Evolutionary conservation across 257 asterid genomes (phyloP), one percentile per base, ranked within the genome.

Genomic region (Nicotiana tomentosiformis): DNA sequence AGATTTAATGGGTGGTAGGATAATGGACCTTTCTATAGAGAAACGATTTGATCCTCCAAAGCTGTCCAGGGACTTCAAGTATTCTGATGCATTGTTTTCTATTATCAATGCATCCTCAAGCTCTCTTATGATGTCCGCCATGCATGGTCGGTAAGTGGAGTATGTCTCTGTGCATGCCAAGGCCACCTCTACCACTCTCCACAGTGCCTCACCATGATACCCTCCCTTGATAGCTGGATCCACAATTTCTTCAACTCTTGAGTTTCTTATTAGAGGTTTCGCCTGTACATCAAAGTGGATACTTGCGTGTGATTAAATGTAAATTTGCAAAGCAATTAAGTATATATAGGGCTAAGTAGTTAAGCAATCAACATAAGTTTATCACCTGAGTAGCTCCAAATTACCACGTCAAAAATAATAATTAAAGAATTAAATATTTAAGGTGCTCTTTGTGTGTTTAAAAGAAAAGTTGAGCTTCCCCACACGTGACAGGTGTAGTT

Each of bases 161-260:
- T 92, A 94, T 66, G 97, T 88, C 80, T 94, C 97, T n/a, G 88
- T 90, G 76, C 98, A 94, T 37, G 98, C 92, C 89, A 93, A 87
- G 70, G 98, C 96, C 30, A 92, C 97, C 93, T 94, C 97, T 51
- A 94, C 87, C 30, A 88, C 89, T 82, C 92, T 90, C 92, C 92
- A 90, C 89, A 90, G 83, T 80, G 92, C 92, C 83, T 90, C 91
- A 56, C 89, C 91, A 80, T 90, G 92, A 78, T 86, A 90, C 30
- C 88, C 91, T 80, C 92, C 92, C 88, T 85, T 90, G 79, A 90
- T 80, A 80, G 81, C 58, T 3, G 89, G 90, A 78, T 90, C 92
- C 62, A 85, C 91, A 33, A 88, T 77, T 39, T 92, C 97, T 64
- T 94, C 98, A 15, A 94, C 90, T 84, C 88, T 86, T 83, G 94